phyloP scores from a whole-genome alignment of 768 basidiomycete genomes.

The Hygrocybe punicea region DNA sequence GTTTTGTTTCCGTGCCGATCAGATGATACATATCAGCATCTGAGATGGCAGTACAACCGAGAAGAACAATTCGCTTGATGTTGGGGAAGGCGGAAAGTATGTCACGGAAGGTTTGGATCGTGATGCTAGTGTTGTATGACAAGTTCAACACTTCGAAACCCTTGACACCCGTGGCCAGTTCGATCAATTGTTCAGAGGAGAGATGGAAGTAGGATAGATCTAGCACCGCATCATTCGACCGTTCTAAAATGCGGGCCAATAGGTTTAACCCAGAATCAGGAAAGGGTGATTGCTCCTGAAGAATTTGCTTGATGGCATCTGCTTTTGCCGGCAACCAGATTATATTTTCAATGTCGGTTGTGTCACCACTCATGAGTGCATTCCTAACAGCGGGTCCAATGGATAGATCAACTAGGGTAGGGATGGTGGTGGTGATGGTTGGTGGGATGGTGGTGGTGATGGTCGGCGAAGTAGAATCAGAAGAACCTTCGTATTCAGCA shows the following conservation, averaged over 20 bases:
- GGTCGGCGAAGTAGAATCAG: not conserved
- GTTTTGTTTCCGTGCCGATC: constrained; percentile 19
- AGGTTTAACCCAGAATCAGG: constrained; percentile 27
- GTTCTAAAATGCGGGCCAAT: constrained; percentile 14
- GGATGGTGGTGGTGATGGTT: constrained; percentile 11
- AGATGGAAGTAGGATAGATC: no score
- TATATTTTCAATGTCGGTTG: constrained; percentile 24
- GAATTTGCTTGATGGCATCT: constrained; percentile 12
- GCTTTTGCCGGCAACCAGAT: constrained; percentile 32
- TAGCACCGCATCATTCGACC: no score
- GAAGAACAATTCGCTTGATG: constrained; percentile 25
- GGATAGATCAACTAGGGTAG: constrained; percentile 26
- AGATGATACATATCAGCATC: constrained; percentile 20
- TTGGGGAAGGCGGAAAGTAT: constrained; percentile 20
- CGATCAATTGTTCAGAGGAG: constrained; percentile 8
- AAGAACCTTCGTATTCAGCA: not conserved
- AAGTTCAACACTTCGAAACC: constrained; percentile 28
- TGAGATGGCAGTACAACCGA: constrained; percentile 23
- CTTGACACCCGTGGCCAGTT: constrained; percentile 3
- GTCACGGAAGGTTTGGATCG: constrained; percentile 18
- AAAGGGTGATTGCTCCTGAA: constrained; percentile 22
- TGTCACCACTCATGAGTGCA: constrained; percentile 21
- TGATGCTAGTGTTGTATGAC: constrained; percentile 26
- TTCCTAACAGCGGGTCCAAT: constrained; percentile 26
- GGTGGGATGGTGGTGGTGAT: not conserved